Base-by-base conservation (phyloP, 2,329 filamentous ascomycete species). In the Diaporthe destruens region DNA sequence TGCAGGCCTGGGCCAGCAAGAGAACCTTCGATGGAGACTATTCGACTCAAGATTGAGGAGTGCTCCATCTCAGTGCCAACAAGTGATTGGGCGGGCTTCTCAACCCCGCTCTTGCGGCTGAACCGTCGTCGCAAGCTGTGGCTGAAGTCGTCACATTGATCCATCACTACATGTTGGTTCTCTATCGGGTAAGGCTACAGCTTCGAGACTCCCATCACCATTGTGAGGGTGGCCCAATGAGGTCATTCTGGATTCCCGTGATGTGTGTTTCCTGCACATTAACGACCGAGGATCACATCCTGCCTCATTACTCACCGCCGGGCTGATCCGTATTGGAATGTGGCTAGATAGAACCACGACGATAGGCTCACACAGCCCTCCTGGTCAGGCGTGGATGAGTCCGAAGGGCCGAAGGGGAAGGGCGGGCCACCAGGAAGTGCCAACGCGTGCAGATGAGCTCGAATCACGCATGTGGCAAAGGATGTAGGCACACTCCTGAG, bases 221-320 rank as follows among this genome's bases (percentile, higher is more conserved):
- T 12, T 51, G 23, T 49, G 23, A 29, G 23, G 51, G 51, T 32
- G 5, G n/a, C 61, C 51, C 32, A 32, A 65, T 65, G 61, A 65
- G 51, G 61, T 65, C 61, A 65, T 34, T n/a, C 23, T 32, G 32
- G 20, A 51, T 65, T 65, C 61, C 36, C 61, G 61, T 65, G 61
- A 65, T 65, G 6, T 29, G 32, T 51, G 18, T n/a, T 16, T 36
- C n/a, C 61, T 65, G 61, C 61, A 65, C 44, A 11, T 34, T 51
- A 25, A 51, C 9, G 44, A 51, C 29, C 44, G 29, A 65, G 44
- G 29, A 51, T 65, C 29, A 51, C 9, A 9, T 51, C 47, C n/a
- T 23, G n/a, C 39, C 9, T 23, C 5, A 6, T 5, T 51, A 23
- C 39, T 65, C 61, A 65, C 61, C 61, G 61, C 61, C 61, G 61